These are phyloP conservation scores for Pseudocercospora vitis DNA, from an alignment of 2,329 filamentous ascomycete genomes.

Conservation along the genomic window DNA sequence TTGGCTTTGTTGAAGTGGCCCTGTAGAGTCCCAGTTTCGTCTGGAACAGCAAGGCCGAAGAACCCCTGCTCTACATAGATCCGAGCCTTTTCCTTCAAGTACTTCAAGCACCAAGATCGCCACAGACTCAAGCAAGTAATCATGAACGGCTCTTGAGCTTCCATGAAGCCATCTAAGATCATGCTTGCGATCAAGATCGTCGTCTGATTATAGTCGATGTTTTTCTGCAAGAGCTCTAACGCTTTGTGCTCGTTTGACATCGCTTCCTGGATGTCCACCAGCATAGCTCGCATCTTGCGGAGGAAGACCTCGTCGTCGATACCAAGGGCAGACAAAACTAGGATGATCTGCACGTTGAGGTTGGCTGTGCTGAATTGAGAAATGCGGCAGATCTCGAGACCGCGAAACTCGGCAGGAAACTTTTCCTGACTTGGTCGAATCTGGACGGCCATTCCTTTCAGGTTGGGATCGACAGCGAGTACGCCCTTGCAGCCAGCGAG, in stretches of 20 bases:
- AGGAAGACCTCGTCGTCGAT: slow-evolving; percentile 68
- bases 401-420: slow-evolving; percentile 69
- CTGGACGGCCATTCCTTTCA: slow-evolving; percentile 67
- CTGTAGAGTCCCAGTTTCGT: slow-evolving; percentile 74
- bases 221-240: slow-evolving; percentile 66
- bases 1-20: slow-evolving; percentile 60
- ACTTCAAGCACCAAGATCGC: slow-evolving; percentile 85
- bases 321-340: slow-evolving; percentile 76
- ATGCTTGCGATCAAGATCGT: slow-evolving; percentile 73
- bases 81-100: slow-evolving; percentile 87
- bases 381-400: slow-evolving; percentile 80
- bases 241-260: slow-evolving; percentile 67
- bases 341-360: slow-evolving; percentile 86
- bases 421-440: slow-evolving; percentile 86
- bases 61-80: slow-evolving; percentile 80
- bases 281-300: slow-evolving; percentile 64
- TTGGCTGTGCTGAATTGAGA: slow-evolving; percentile 75
- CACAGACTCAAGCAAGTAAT: slow-evolving; percentile 77
- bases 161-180: slow-evolving; percentile 77
- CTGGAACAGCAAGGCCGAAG: slow-evolving; percentile 83
- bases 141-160: slow-evolving; percentile 73
- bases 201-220: slow-evolving; percentile 81
- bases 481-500: slow-evolving; percentile 92
- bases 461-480: slow-evolving; percentile 66
- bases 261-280: slow-evolving; percentile 67